phyloP scores from a whole-genome alignment of 345 rosid genomes.

The Ceriops tagal region DNA sequence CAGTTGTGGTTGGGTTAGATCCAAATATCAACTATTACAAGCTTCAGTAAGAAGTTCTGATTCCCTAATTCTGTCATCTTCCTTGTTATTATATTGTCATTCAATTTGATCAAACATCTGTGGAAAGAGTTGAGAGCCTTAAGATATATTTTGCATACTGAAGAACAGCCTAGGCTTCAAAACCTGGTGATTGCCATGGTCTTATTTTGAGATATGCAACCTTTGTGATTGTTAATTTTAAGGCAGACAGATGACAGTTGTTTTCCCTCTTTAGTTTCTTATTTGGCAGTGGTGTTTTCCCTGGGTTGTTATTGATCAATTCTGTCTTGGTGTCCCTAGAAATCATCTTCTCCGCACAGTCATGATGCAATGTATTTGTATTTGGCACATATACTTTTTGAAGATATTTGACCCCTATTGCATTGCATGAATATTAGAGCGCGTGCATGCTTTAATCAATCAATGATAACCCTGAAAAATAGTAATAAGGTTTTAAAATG shows the following conservation, averaged over 20 bases:
- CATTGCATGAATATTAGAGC: too few relatives aligned
- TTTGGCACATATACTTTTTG: not conserved
- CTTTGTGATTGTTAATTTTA: not conserved
- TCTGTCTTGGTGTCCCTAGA: not conserved
- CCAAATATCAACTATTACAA: constrained; percentile 80
- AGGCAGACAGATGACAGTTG: not conserved
- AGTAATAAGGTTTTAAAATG: not conserved
- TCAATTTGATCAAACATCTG: not conserved
- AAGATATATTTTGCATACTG: too few relatives aligned
- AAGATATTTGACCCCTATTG: not conserved
- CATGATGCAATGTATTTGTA: not conserved
- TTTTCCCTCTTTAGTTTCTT: not conserved
- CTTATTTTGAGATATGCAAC: not conserved
- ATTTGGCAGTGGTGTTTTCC: not conserved
- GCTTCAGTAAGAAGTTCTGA: constrained; percentile 67
- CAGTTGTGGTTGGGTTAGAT: constrained; percentile 87
- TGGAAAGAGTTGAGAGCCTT: too few relatives aligned
- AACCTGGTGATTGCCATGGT: too few relatives aligned
- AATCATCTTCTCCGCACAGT: not conserved
- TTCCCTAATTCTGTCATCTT: constrained; percentile 5
- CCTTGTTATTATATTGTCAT: not conserved
- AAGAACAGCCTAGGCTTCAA: too few relatives aligned
- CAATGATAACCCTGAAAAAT: too few relatives aligned
- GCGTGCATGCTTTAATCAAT: too few relatives aligned
- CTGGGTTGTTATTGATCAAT: not conserved